phyloP scores from a whole-genome alignment of 176 grass and related monocot genomes.

The Musa beccarii region DNA sequence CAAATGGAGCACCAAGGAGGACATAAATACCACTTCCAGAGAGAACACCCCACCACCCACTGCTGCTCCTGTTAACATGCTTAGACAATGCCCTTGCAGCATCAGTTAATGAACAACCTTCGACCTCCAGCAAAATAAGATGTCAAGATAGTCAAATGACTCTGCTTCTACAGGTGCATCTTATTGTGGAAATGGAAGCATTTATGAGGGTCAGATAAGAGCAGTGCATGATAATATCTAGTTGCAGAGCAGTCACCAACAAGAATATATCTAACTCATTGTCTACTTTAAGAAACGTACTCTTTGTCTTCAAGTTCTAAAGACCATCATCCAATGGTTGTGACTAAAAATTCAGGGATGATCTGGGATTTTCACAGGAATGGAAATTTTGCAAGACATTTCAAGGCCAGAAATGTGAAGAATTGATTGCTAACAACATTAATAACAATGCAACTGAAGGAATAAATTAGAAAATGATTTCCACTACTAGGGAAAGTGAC shows the following conservation, averaged over 20 bases:
- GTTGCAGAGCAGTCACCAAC: background rate
- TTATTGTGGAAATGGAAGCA: background rate
- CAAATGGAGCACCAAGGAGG: background rate
- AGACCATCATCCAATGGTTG: background rate
- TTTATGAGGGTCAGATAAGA: background rate
- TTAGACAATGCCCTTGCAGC: slow-evolving; percentile 87
- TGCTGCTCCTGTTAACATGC: slow-evolving; percentile 68
- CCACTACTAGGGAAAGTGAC: background rate
- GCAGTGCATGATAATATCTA: background rate
- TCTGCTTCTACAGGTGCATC: background rate
- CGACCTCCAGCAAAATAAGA: slow-evolving; percentile 47
- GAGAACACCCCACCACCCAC: slow-evolving; percentile 73
- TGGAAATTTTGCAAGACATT: background rate
- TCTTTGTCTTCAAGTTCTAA: background rate
- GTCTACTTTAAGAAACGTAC: background rate
- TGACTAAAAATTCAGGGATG: background rate
- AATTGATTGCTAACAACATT: background rate
- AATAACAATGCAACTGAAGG: background rate
- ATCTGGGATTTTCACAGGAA: background rate
- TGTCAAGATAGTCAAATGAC: slow-evolving; percentile 18
- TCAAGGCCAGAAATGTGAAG: background rate
- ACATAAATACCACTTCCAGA: slow-evolving; percentile 54
- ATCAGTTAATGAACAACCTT: slow-evolving; percentile 78
- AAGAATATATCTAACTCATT: background rate
- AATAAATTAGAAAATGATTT: background rate